phyloP scores from a whole-genome alignment of 2,329 filamentous ascomycete genomes.

The Tolypocladium inflatum region DNA sequence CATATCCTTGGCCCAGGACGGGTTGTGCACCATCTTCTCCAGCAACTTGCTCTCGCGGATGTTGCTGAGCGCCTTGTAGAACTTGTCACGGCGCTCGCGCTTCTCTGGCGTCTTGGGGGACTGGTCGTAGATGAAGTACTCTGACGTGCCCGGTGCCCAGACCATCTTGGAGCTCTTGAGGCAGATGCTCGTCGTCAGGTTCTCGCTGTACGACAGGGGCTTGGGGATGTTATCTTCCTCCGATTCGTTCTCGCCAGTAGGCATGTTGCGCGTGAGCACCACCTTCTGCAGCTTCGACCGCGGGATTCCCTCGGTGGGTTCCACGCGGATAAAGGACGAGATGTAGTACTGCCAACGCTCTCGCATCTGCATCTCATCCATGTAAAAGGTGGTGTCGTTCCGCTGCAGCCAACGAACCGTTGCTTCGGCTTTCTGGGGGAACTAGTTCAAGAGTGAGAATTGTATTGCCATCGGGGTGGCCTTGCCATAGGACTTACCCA shows the following conservation, averaged over 20 bases:
- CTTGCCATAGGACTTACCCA: slow-evolving; percentile 57
- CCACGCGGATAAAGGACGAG: slow-evolving; percentile 78
- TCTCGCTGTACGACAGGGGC: slow-evolving; percentile 53
- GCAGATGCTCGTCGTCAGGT: slow-evolving; percentile 63
- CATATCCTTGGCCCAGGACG: slow-evolving; percentile 69
- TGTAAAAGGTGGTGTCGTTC: slow-evolving; percentile 71
- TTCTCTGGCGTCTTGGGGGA: slow-evolving; percentile 59
- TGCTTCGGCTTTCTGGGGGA: slow-evolving; percentile 57
- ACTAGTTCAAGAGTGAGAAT: slow-evolving; percentile 28
- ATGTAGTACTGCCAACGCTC: slow-evolving; percentile 93
- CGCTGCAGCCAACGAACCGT: slow-evolving; percentile 62
- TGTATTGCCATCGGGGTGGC: background rate
- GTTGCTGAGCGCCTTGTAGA: slow-evolving; percentile 43
- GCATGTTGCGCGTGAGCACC: slow-evolving; percentile 63
- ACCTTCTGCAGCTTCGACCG: slow-evolving; percentile 56
- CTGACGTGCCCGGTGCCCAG: slow-evolving; percentile 61
- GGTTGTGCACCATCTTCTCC: slow-evolving; percentile 77
- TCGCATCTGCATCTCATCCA: slow-evolving; percentile 76
- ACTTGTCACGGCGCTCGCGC: slow-evolving; percentile 36
- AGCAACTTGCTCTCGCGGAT: slow-evolving; percentile 61
- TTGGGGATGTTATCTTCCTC: slow-evolving; percentile 55
- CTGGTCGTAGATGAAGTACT: slow-evolving; percentile 65
- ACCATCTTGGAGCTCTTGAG: slow-evolving; percentile 71
- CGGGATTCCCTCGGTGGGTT: slow-evolving; percentile 74
- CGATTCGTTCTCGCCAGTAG: slow-evolving; percentile 49